Evolutionary conservation across 2,329 filamentous ascomycete genomes (phyloP), one percentile per base, ranked within the genome.

Genomic region (Colletotrichum cereale): DNA sequence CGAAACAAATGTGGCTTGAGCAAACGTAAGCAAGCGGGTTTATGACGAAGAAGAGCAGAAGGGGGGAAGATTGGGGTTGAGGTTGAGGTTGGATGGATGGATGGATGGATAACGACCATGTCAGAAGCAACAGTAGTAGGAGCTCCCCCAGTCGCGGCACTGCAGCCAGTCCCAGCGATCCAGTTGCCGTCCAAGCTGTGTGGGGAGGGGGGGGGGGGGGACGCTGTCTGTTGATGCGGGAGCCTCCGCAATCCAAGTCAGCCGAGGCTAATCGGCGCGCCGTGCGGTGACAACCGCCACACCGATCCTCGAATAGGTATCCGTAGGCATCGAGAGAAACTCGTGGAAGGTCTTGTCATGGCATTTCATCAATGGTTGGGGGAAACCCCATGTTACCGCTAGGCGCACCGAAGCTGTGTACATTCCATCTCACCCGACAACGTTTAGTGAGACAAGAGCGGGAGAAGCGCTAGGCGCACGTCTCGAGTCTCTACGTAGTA

Each of bases 211-310:
- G n/a, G n/a, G n/a, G n/a, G 18, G 10, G 1, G 42, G 50, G 50
- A 3, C 26, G 14, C 16, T 31, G 31, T 18, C 48, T 63, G 61
- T 44, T 55, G 36, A 42, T 67, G 68, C 50, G 68, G 68, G 57
- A 58, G 31, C 57, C 64, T 62, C 68, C 68, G 60, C 68, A 61
- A 55, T 55, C 31, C 34, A 29, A 55, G 47, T 66, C 47, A 71
- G 68, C 68, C 68, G 68, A 71, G 68, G 68, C 68, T 71, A 71
- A 53, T 67, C 48, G 36, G 53, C 52, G 38, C 26, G 44, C 24
- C 34, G 62, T 63, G 62, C 24, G 42, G 62, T 63, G 62, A 65
- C 62, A 56, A 64, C 29, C 26, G 47, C 48, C 47, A 58, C 31
- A 50, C 36, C 16, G 34, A 36, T 42, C 5, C 26, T 29, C 14